Evolutionary conservation across 768 basidiomycete genomes (phyloP).

Genomic region (Mrakia gelida): DNA sequence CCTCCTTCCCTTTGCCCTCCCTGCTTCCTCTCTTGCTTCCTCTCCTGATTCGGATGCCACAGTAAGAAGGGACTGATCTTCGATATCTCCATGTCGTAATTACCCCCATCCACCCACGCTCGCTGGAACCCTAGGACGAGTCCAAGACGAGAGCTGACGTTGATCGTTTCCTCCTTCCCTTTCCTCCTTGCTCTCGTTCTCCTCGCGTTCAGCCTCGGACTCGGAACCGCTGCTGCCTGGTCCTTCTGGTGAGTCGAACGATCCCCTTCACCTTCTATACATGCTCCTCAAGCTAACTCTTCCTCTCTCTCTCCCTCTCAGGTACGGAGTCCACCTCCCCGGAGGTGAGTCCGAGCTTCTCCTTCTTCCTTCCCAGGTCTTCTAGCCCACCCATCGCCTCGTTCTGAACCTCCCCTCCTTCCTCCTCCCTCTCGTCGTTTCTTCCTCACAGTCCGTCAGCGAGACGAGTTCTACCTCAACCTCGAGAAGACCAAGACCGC

Average conservation of each 20-base stretch:
- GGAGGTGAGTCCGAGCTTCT: slow-evolving; percentile 54
- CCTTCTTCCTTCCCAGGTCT: background rate
- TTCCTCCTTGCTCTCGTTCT: background rate
- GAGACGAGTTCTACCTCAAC: slow-evolving; percentile 81
- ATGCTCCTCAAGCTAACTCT: background rate
- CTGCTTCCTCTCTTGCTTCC: background rate
- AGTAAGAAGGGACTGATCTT: slow-evolving; percentile 87
- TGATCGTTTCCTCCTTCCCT: background rate
- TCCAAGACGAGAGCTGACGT: background rate
- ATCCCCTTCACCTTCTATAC: background rate
- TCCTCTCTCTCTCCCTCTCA: slow-evolving; percentile 44
- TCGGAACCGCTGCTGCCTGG: slow-evolving; percentile 70
- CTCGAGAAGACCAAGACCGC: slow-evolving; percentile 55
- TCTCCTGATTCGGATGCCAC: slow-evolving; percentile 38
- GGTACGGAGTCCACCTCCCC: slow-evolving; percentile 80
- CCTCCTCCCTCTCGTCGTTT: slow-evolving; percentile 21
- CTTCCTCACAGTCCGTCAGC: slow-evolving; percentile 55
- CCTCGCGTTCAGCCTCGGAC: slow-evolving; percentile 52
- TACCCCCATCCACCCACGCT: background rate
- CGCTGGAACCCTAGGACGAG: background rate
- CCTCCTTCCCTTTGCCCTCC: background rate
- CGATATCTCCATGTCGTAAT: slow-evolving; percentile 60
- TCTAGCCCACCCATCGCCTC: background rate
- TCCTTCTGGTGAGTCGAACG: slow-evolving; percentile 73
- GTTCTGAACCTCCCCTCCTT: slow-evolving; percentile 18